Evolutionary conservation across 257 asterid species (phyloP).

Genomic region (Apocynum venetum): DNA sequence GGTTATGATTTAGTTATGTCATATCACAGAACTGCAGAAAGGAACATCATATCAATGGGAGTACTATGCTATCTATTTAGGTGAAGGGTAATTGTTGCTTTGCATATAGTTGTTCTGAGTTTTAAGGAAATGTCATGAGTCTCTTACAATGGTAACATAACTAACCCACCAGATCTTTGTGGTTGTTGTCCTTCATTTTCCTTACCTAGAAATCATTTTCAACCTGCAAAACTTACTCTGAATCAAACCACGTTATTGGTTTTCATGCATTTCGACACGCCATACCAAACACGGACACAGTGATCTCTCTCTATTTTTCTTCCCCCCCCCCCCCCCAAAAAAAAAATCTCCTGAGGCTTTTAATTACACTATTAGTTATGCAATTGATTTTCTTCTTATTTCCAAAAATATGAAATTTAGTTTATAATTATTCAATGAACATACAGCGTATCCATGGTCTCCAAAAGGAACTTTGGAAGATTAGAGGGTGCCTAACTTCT

Average conservation of each 20-base stretch:
- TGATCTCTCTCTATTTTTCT: too few relatives aligned
- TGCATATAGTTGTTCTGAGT: conserved; percentile 20
- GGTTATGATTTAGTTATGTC: not conserved
- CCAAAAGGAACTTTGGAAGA: too few relatives aligned
- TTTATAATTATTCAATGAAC: too few relatives aligned
- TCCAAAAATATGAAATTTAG: too few relatives aligned
- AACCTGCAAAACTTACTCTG: not conserved
- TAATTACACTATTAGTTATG: too few relatives aligned
- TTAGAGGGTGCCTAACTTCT: too few relatives aligned
- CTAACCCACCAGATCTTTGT: conserved; percentile 16
- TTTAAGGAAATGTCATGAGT: conserved; percentile 30
- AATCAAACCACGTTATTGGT: not conserved
- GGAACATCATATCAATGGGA: not conserved
- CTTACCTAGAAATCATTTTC: conserved; percentile 20
- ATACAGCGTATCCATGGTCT: too few relatives aligned
- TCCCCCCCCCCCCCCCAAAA: too few relatives aligned
- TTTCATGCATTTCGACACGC: not conserved
- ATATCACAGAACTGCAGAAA: not conserved
- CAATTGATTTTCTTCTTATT: too few relatives aligned
- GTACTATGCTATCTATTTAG: conserved; percentile 10
- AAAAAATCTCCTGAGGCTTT: too few relatives aligned
- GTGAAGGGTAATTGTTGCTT: conserved; percentile 60
- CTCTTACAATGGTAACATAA: conserved; percentile 15
- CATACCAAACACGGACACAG: not conserved
- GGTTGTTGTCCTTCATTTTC: conserved; percentile 49